These are phyloP conservation scores for Botrytis byssoidea DNA, from an alignment of 2,329 filamentous ascomycete species.

Conservation along the genomic window DNA sequence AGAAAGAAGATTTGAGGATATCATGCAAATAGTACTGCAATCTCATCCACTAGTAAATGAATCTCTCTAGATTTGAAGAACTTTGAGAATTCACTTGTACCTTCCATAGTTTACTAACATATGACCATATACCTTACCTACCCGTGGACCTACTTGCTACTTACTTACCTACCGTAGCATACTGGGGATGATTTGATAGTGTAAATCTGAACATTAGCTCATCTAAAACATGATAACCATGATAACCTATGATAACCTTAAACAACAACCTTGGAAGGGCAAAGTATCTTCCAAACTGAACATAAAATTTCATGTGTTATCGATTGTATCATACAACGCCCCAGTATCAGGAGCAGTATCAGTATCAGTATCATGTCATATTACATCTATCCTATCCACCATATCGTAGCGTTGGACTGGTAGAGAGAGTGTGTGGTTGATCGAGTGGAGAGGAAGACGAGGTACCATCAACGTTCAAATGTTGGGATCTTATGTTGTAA, in stretches of 20 bases:
- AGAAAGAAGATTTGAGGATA: background rate
- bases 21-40: background rate
- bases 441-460: background rate
- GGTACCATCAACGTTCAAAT: background rate
- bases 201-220: background rate
- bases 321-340: background rate
- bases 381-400: background rate
- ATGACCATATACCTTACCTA: background rate
- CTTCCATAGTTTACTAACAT: background rate
- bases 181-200: background rate
- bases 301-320: background rate
- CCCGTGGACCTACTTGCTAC: background rate
- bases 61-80: background rate
- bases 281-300: background rate
- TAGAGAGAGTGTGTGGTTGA: background rate
- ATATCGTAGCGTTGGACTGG: background rate
- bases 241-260: background rate
- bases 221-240: slow-evolving; percentile 1
- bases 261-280: background rate
- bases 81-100: background rate
- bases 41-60: slow-evolving; percentile 10
- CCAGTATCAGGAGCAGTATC: background rate
- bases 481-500: background rate
- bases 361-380: background rate
- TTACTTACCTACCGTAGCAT: background rate